phyloP scores from a whole-genome alignment of 768 basidiomycete species.

The Suillus weaverae region DNA sequence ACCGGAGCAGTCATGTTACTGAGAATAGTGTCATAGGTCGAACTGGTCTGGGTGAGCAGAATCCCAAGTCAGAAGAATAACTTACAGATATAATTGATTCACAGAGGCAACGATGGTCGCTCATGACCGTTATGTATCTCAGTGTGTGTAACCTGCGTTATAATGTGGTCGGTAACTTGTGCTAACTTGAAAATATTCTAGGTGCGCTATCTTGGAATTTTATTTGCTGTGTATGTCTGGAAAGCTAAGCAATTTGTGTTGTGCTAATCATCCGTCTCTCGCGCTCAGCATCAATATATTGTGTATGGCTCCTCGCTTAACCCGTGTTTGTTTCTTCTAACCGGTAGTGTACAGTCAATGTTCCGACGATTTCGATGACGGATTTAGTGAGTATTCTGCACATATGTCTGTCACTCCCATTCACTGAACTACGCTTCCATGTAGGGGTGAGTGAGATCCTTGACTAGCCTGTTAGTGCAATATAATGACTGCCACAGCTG shows the following conservation, averaged over 20 bases:
- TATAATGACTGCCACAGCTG: background rate
- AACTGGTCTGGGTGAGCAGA: background rate
- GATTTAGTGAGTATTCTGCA: too few relatives aligned
- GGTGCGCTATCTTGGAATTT: too few relatives aligned
- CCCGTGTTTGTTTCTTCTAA: background rate
- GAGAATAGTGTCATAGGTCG: background rate
- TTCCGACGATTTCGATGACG: background rate
- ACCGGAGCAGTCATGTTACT: background rate
- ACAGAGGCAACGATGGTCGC: background rate
- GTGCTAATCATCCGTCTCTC: background rate
- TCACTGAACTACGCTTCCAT: background rate
- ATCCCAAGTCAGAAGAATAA: background rate
- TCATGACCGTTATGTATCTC: background rate
- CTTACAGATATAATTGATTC: background rate
- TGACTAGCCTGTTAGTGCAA: background rate
- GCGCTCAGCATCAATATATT: background rate
- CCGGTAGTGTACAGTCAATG: background rate
- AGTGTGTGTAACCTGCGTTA: background rate
- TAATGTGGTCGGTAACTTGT: background rate
- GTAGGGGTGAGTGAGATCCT: background rate
- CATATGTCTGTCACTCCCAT: background rate
- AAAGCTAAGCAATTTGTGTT: background rate
- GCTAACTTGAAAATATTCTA: background rate
- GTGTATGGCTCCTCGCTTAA: background rate
- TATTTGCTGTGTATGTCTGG: background rate